phyloP scores from a whole-genome alignment of 495 filamentous ascomycete species.

The Aspergillus haitiensis region DNA sequence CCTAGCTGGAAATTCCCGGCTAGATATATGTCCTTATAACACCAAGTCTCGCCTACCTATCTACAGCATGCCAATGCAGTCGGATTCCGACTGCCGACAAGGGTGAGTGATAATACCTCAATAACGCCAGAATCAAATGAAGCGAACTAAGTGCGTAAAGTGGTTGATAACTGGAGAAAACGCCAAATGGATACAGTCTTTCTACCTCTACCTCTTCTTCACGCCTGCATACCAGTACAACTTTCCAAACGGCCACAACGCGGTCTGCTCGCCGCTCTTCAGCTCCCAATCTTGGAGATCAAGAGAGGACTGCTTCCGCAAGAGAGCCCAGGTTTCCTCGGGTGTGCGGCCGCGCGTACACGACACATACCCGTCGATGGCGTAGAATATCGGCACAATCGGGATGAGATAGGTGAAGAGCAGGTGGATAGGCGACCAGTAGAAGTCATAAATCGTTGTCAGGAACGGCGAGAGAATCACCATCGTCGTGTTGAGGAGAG shows the following conservation, averaged over 20 bases:
- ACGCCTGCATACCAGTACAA: not conserved
- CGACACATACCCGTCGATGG: not conserved
- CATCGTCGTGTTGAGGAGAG: not conserved
- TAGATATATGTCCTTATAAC: too few species aligned
- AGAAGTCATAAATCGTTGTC: not conserved
- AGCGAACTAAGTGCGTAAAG: too few species aligned
- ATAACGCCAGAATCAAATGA: too few species aligned
- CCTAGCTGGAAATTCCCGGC: too few species aligned
- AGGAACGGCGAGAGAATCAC: conserved; percentile 2
- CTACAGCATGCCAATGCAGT: too few species aligned
- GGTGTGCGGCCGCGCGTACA: not conserved
- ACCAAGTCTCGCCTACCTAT: too few species aligned
- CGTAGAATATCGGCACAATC: not conserved
- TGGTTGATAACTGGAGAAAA: too few species aligned
- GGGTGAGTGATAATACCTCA: too few species aligned
- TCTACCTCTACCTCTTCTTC: not conserved
- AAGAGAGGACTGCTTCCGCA: not conserved
- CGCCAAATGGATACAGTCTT: too few species aligned
- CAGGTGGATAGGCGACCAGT: not conserved
- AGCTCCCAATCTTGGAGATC: not conserved
- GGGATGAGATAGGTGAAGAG: not conserved
- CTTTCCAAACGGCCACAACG: conserved; percentile 1
- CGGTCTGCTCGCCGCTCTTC: conserved; percentile 2
- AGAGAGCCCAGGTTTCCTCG: not conserved
- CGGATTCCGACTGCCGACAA: too few species aligned